Evolutionary conservation across 2,329 filamentous ascomycete species (phyloP).

Genomic region (Chaetomiaceae sp.): DNA sequence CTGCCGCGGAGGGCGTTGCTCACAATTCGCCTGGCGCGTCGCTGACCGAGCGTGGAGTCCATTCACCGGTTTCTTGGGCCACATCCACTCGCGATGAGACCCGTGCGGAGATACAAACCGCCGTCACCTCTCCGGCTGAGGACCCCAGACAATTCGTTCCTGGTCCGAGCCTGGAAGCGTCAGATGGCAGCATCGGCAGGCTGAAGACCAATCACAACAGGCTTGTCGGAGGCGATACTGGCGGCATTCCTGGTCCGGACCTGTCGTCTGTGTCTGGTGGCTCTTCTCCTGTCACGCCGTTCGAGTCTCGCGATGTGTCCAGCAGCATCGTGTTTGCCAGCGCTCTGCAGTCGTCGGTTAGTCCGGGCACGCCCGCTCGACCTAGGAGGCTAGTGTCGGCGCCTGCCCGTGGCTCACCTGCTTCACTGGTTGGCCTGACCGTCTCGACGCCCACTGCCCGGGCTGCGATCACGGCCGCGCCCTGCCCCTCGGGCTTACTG

Average conservation of each 20-base stretch:
- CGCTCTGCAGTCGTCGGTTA: constrained; percentile 14
- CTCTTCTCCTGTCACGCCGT: not conserved
- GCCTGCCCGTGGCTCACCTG: not conserved
- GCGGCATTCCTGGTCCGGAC: not conserved
- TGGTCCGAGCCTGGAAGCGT: not conserved
- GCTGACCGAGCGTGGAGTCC: not conserved
- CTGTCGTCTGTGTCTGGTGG: not conserved
- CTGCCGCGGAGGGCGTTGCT: not conserved
- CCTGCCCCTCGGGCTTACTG: not conserved
- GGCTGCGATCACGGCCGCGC: not conserved
- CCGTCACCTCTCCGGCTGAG: not conserved
- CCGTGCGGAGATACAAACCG: not conserved
- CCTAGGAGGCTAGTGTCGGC: constrained; percentile 7
- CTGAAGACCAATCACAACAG: constrained; percentile 8
- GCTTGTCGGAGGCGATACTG: not conserved
- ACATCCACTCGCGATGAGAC: not conserved
- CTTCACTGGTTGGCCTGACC: constrained; percentile 2
- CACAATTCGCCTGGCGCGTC: not conserved
- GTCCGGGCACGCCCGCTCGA: constrained; percentile 12
- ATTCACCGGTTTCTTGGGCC: not conserved
- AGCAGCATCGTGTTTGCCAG: constrained; percentile 13
- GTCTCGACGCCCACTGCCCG: not conserved
- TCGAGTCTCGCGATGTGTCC: not conserved
- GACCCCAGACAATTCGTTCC: constrained; percentile 8
- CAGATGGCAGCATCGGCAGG: not conserved